Evolutionary conservation across 805 yeast genomes (phyloP).

Genomic region (Nakazawaea laoshanensis): DNA sequence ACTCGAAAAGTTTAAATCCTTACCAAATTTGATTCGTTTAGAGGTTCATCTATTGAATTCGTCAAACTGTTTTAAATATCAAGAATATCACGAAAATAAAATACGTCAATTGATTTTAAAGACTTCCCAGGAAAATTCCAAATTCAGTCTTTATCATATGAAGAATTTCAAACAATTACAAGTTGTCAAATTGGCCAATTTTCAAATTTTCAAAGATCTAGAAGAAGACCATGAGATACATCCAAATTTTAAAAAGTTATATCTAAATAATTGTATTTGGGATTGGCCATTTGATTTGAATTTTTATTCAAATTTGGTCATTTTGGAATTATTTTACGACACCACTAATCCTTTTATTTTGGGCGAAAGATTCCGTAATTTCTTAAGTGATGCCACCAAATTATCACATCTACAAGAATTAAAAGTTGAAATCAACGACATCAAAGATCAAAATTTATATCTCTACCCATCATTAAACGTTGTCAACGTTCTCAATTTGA

Average conservation of each 20-base stretch:
- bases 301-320: slow-evolving; percentile 18
- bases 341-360: slow-evolving; percentile 21
- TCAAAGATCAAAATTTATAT: slow-evolving; percentile 1
- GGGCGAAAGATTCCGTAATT: slow-evolving; percentile 26
- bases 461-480: slow-evolving; percentile 9
- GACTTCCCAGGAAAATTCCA: slow-evolving; percentile 16
- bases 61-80: slow-evolving; percentile 27
- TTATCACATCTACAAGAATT: not conserved
- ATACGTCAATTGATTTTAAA: slow-evolving; percentile 15
- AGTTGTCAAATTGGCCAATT: slow-evolving; percentile 28
- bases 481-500: slow-evolving; percentile 6
- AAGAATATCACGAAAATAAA: slow-evolving; percentile 10
- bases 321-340: slow-evolving; percentile 18
- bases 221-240: slow-evolving; percentile 17
- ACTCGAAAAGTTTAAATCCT: slow-evolving; percentile 11
- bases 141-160: slow-evolving; percentile 36
- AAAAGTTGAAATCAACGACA: slow-evolving; percentile 1
- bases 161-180: slow-evolving; percentile 24
- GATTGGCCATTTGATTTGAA: slow-evolving; percentile 42
- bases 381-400: slow-evolving; percentile 13
- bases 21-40: slow-evolving; percentile 16
- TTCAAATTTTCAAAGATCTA: slow-evolving; percentile 17
- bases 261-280: slow-evolving; percentile 42
- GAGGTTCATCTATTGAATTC: slow-evolving; percentile 19
- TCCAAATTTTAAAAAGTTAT: slow-evolving; percentile 18